Evolutionary conservation across 2,329 filamentous ascomycete species (phyloP), one percentile per base, ranked within the genome.

Genomic region (Coniochaeta hoffmannii): DNA sequence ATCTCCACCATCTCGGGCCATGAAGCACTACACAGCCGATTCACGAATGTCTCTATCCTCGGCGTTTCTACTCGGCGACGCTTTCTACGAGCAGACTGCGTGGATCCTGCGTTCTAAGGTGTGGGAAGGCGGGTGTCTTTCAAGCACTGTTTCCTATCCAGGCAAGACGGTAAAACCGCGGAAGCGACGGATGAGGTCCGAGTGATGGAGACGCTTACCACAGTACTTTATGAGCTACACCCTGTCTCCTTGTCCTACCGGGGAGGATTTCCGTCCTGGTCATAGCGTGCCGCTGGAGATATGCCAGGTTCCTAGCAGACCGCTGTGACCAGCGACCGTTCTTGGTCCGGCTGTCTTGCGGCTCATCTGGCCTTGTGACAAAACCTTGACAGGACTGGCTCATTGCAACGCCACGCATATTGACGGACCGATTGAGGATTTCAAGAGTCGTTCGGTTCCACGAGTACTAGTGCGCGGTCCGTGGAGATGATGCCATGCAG

Each of bases 181-280:
- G 30, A 22, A 49, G 14, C 7, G 26, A 17, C 30, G 15, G 26
- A 30, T 24, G 24, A 50, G 30, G 49, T 51, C 49, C 49, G 32
- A 32, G 49, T 51, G 49, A 32, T 19, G 28, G 46, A 17, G 49
- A 51, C 49, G 19, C 15, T n/a, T n/a, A 17, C n/a, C 7, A 41
- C 7, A n/a, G 49, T 15, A 26, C 49, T 28, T 26, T 7, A 15
- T 51, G 49, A 11, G 41, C 32, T n/a, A 26, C 31, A 6, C 17
- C n/a, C n/a, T n/a, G n/a, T n/a, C n/a, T n/a, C 50, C 50, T 7
- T 53, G 50, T 53, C 50, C n/a, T 36, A 32, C 50, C 50, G 50
- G 34, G 15, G 15, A 34, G 28, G 15, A 34, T 50, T 50, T 50
- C 49, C 28, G 19, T 50, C 31, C 31, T 50, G 19, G 49, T 31